phyloP scores from a whole-genome alignment of 2,329 filamentous ascomycete species.

The Didymella glomerata region DNA sequence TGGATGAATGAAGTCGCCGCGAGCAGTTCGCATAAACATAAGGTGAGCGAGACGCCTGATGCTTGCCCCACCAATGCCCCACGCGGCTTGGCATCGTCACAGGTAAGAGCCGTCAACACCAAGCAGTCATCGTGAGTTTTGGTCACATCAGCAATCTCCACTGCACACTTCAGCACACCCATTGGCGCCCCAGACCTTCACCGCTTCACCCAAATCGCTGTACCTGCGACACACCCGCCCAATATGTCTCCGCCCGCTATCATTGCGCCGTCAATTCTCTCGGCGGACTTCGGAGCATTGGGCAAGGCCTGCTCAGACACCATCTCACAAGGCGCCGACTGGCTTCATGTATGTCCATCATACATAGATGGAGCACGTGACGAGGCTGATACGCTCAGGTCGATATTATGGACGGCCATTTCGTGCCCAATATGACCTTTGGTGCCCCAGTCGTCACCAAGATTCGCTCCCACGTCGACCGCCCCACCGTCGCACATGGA shows the following conservation, averaged over 20 bases:
- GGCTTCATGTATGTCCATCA: constrained; percentile 48
- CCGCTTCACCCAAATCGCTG: not conserved
- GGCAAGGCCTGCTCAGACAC: constrained; percentile 86
- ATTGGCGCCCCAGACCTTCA: constrained; percentile 30
- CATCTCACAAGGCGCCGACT: constrained; percentile 79
- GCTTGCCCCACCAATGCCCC: constrained; percentile 18
- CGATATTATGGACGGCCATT: constrained; percentile 98
- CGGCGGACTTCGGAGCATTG: constrained; percentile 91
- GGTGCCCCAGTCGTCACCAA: constrained; percentile 94
- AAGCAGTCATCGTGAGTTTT: constrained; percentile 41
- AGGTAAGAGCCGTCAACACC: constrained; percentile 40
- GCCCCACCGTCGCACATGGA: constrained; percentile 72
- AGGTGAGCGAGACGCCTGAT: constrained; percentile 20
- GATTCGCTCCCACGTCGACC: constrained; percentile 85
- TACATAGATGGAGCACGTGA: not conserved
- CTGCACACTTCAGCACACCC: constrained; percentile 21
- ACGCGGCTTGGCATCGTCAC: constrained; percentile 23
- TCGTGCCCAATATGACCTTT: constrained; percentile 98
- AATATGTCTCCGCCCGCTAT: constrained; percentile 89
- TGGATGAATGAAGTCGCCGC: constrained; percentile 24
- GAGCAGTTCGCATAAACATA: constrained; percentile 29
- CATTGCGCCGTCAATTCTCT: constrained; percentile 97
- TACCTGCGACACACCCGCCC: constrained; percentile 29
- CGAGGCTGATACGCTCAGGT: constrained; percentile 79
- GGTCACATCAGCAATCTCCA: constrained; percentile 38